These are phyloP conservation scores for Lagenaria siceraria DNA, from an alignment of 306 rosid genomes.

Conservation along the genomic window DNA sequence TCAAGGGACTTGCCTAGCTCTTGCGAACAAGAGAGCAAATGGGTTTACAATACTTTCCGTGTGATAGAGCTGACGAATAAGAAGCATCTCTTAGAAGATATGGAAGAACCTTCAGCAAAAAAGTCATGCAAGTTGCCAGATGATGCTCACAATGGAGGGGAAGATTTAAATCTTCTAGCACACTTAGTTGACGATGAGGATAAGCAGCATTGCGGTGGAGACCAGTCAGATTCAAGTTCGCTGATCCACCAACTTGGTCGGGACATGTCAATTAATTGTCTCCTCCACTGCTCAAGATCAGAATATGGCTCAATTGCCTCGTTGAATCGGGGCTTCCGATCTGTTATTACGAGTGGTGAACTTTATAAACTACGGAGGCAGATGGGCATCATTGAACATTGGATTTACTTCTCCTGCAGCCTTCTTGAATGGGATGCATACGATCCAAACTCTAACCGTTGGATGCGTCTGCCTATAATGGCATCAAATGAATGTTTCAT, in stretches of 20 bases:
- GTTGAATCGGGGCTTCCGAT: conserved; percentile 36
- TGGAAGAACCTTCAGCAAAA: conserved; percentile 14
- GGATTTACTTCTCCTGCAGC: conserved; percentile 72
- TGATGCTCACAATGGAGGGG: conserved; percentile 17
- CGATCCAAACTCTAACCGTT: conserved; percentile 38
- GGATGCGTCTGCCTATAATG: conserved; percentile 57
- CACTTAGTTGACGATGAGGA: conserved; percentile 12
- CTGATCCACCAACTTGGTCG: conserved; percentile 40
- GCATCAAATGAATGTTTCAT: conserved; percentile 39
- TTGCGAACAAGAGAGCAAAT: conserved; percentile 42
- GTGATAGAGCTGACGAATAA: conserved; percentile 28
- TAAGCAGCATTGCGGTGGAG: conserved; percentile 18
- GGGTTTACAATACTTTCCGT: conserved; percentile 27
- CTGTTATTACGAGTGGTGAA: conserved; percentile 44
- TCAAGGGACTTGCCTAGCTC: conserved; percentile 38
- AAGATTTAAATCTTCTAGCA: neutral
- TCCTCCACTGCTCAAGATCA: conserved; percentile 48
- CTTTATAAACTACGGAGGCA: conserved; percentile 37
- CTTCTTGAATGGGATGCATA: conserved; percentile 58
- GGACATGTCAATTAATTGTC: conserved; percentile 44
- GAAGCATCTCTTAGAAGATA: conserved; percentile 27
- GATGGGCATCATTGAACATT: conserved; percentile 49
- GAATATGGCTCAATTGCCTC: conserved; percentile 50
- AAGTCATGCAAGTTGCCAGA: conserved; percentile 28
- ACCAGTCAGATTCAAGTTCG: conserved; percentile 18